A percentile compares a stretch with the other conserved stretches of the same genome.
These are phyloP conservation scores for Trichocladium antarcticum DNA, from an alignment of 495 filamentous ascomycete species.

Conservation along the genomic window DNA sequence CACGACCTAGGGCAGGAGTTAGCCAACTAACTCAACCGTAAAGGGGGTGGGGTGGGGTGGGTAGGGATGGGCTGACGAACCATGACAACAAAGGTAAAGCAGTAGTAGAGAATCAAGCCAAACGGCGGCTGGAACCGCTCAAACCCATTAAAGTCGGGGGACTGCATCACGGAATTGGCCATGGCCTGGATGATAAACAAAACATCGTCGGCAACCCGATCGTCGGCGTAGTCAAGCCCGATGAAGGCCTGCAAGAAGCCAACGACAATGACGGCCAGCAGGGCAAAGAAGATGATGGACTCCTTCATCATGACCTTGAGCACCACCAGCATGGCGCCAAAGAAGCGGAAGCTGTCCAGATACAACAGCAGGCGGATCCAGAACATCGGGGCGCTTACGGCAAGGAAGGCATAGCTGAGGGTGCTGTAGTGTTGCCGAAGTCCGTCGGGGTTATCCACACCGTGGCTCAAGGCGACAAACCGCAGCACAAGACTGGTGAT, in stretches of 20 bases:
- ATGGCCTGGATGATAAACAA: constrained; percentile 77
- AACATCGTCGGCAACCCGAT: constrained; percentile 46
- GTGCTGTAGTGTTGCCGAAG: constrained; percentile 58
- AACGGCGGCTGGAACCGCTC: constrained; percentile 66
- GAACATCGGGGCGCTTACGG: constrained; percentile 91
- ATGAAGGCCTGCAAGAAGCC: constrained; percentile 93
- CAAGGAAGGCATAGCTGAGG: constrained; percentile 82
- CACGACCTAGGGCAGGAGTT: constrained; percentile 36
- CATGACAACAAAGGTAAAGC: constrained; percentile 97
- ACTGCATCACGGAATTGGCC: constrained; percentile 81
- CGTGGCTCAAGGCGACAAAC: constrained; percentile 61
- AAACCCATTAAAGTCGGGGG: constrained; percentile 82
- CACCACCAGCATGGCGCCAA: constrained; percentile 94
- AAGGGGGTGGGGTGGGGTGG: not conserved
- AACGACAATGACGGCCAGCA: constrained; percentile 74
- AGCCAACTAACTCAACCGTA: not conserved
- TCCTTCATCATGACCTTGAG: constrained; percentile 99
- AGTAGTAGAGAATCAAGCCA: constrained; percentile 82
- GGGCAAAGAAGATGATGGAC: constrained; percentile 90
- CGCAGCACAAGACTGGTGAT: constrained; percentile 65
- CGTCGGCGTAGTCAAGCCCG: constrained; percentile 79
- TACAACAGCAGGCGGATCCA: constrained; percentile 91
- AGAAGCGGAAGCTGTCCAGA: constrained; percentile 88
- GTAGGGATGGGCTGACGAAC: constrained; percentile 32
- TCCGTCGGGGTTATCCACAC: constrained; percentile 32